Percentiles rank a stretch among this genome's conserved stretches.
phyloP scores from a whole-genome alignment of 2,329 filamentous ascomycete genomes.

The Alternaria arbusti region DNA sequence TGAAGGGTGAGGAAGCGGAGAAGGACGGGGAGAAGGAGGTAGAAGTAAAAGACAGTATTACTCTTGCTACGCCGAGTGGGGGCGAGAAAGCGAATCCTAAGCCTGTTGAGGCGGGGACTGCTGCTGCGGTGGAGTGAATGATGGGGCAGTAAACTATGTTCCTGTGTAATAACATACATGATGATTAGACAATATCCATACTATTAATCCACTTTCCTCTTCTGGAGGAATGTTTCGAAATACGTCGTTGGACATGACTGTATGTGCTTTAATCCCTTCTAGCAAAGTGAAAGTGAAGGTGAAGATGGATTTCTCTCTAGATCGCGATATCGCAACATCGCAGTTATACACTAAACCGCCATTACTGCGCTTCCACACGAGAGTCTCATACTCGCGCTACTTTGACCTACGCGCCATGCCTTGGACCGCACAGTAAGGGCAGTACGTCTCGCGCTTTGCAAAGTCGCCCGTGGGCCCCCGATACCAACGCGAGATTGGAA shows the following conservation, averaged over 20 bases:
- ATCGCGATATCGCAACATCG: not conserved
- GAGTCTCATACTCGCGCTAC: too few species aligned
- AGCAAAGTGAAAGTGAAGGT: not conserved
- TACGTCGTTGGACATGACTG: not conserved
- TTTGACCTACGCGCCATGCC: too few species aligned
- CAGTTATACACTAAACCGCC: too few species aligned
- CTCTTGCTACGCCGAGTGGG: not conserved
- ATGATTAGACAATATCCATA: not conserved
- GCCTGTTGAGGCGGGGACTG: not conserved
- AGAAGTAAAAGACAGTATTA: not conserved
- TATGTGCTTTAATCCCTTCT: rapidly evolving
- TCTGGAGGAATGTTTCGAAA: not conserved
- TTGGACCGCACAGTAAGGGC: too few species aligned
- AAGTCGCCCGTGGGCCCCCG: not conserved
- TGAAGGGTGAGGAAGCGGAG: not conserved
- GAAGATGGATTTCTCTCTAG: not conserved
- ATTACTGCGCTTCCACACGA: not conserved
- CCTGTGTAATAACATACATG: not conserved
- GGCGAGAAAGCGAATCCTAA: not conserved
- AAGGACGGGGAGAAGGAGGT: not conserved
- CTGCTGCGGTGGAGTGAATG: not conserved
- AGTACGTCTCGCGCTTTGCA: not conserved
- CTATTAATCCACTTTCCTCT: too few species aligned
- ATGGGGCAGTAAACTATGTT: not conserved
- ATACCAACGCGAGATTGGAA: not conserved